Conservation (phyloP, 495 filamentous ascomycete genomes). For the Friedmanniomyces simplex region DNA sequence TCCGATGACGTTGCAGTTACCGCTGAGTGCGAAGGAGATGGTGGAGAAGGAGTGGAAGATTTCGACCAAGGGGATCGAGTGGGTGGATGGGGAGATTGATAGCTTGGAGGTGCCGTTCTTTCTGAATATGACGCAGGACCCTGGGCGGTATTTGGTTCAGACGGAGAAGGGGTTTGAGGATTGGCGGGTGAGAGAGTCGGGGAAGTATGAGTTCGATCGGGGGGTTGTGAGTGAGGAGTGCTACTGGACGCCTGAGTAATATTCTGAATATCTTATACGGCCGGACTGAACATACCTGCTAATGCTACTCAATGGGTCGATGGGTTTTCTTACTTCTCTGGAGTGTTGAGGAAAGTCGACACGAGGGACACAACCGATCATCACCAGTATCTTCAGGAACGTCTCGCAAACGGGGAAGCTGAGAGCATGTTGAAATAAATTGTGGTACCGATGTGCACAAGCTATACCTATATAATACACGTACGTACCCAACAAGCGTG, state of each 20-base stretch:
- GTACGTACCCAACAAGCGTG: too few relatives aligned
- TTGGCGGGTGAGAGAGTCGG: slow-evolving; percentile 1
- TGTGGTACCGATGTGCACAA: background rate
- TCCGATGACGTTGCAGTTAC: slow-evolving; percentile 9
- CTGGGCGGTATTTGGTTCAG: slow-evolving; percentile 1
- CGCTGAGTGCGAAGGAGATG: background rate
- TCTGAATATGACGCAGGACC: slow-evolving; percentile 18
- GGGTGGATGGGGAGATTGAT: slow-evolving; percentile 13
- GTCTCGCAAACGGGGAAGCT: too few relatives aligned
- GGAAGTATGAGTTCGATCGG: slow-evolving; percentile 3
- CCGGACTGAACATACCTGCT: too few relatives aligned
- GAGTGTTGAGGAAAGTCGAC: too few relatives aligned
- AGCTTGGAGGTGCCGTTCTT: slow-evolving; percentile 11
- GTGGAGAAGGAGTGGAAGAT: slow-evolving; percentile 13
- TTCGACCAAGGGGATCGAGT: slow-evolving; percentile 10
- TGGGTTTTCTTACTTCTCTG: too few relatives aligned
- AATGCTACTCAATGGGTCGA: too few relatives aligned
- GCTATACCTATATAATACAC: background rate
- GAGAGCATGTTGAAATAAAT: too few relatives aligned
- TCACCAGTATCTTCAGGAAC: too few relatives aligned
- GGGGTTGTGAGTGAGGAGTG: slow-evolving; percentile 1
- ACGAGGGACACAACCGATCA: too few relatives aligned
- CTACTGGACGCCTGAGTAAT: slow-evolving; percentile 8
- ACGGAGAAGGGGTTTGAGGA: slow-evolving; percentile 9
- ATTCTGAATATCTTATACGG: background rate